A percentile compares a stretch with the other conserved stretches of the same genome.
Conservation (phyloP, 2,329 filamentous ascomycete genomes). For the Arthroderma sp. region DNA sequence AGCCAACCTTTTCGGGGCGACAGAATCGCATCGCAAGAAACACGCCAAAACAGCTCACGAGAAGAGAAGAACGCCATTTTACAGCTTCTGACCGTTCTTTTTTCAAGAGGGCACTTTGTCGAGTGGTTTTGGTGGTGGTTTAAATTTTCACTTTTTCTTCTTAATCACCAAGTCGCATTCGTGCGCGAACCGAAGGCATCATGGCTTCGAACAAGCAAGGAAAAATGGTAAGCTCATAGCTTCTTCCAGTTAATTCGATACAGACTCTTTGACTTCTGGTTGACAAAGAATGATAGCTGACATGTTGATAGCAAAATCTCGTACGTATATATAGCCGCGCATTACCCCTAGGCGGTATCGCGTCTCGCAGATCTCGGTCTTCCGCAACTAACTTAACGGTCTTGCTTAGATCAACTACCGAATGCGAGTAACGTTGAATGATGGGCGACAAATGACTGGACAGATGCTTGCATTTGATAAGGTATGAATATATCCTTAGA, state of each 20-base stretch:
- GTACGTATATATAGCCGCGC: conserved; percentile 27
- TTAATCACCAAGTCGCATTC: conserved; percentile 29
- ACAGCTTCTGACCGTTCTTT: too few relatives aligned
- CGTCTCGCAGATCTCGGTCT: too few relatives aligned
- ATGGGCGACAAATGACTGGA: conserved; percentile 90
- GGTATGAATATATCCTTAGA: conserved; percentile 34
- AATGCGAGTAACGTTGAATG: conserved; percentile 91
- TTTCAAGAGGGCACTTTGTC: too few relatives aligned
- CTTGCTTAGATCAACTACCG: conserved; percentile 82
- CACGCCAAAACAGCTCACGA: too few relatives aligned
- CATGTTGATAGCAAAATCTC: conserved; percentile 46
- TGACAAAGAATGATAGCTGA: conserved; percentile 45
- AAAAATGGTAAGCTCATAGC: conserved; percentile 75
- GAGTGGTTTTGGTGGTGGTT: too few relatives aligned
- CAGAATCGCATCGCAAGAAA: too few relatives aligned
- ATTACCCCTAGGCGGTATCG: too few relatives aligned
- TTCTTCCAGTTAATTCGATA: neutral
- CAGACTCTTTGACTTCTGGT: neutral
- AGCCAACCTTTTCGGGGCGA: too few relatives aligned
- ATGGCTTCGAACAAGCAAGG: conserved; percentile 83
- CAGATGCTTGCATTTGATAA: conserved; percentile 99
- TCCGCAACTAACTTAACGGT: too few relatives aligned
- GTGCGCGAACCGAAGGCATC: conserved; percentile 32
- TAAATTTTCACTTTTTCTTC: neutral
- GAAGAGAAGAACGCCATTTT: too few relatives aligned